Percentiles rank a stretch among this genome's conserved stretches.
Conservation (phyloP, 192 early-diverging fungal species). For the Mortierella hygrophila region DNA sequence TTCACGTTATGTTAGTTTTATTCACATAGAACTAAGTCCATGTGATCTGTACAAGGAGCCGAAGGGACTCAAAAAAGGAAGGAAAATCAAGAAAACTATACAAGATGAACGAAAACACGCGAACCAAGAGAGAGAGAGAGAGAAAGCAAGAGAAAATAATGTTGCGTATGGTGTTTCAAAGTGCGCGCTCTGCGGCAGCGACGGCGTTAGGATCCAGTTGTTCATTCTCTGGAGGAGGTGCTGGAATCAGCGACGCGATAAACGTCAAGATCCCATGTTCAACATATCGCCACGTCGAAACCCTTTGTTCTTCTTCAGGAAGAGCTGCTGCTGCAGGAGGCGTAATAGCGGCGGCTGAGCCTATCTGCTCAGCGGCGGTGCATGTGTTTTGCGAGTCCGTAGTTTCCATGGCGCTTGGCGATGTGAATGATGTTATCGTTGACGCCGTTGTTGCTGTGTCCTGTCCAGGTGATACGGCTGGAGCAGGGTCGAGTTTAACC, state of each 20-base stretch:
- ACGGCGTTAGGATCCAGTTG: background rate
- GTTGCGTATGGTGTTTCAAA: background rate
- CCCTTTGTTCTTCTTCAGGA: background rate
- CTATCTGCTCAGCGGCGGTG: background rate
- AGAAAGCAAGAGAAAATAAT: background rate
- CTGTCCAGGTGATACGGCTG: background rate
- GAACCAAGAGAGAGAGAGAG: too few species aligned
- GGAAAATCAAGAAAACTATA: background rate
- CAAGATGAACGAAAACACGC: background rate
- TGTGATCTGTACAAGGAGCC: background rate
- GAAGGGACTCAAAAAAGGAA: background rate
- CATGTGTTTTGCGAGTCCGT: background rate
- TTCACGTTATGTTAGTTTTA: too few species aligned
- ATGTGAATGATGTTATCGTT: background rate
- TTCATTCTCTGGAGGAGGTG: slow-evolving; percentile 13
- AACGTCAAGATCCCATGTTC: slow-evolving; percentile 6
- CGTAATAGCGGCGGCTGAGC: too few species aligned
- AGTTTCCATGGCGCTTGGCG: background rate
- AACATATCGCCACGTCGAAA: background rate
- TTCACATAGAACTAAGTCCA: background rate
- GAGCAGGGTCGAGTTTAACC: background rate
- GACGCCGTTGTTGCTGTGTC: background rate
- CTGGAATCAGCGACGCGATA: slow-evolving; percentile 7
- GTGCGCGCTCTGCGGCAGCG: background rate
- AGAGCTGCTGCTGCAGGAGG: background rate